Conservation (phyloP, 108 stramenopile genomes). For the Cylindrotheca fusiformis region DNA sequence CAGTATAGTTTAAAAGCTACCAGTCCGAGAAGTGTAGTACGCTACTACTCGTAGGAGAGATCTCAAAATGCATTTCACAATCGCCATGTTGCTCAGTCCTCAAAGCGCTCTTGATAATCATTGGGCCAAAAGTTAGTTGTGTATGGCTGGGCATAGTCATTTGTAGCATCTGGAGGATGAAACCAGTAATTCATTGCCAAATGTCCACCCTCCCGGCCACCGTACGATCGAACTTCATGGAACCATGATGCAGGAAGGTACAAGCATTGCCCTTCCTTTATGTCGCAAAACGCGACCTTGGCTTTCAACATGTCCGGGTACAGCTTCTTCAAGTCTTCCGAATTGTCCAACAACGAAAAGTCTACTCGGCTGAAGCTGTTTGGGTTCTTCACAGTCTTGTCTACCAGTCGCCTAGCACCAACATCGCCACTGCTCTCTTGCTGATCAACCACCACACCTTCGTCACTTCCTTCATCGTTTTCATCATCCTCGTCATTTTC, state of each 20-base stretch:
- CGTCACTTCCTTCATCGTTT: slow-evolving; percentile 7
- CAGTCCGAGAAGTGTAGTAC: too few relatives aligned
- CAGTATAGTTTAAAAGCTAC: too few relatives aligned
- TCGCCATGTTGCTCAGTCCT: too few relatives aligned
- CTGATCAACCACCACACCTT: not conserved
- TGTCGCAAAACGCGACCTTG: slow-evolving; percentile 38
- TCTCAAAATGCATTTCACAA: too few relatives aligned
- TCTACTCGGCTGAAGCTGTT: slow-evolving; percentile 25
- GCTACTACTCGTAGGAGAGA: too few relatives aligned
- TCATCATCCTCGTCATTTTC: slow-evolving; percentile 7
- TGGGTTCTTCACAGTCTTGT: slow-evolving; percentile 19
- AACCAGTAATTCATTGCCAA: slow-evolving; percentile 96
- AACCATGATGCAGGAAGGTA: slow-evolving; percentile 98
- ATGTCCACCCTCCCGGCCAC: slow-evolving; percentile 34
- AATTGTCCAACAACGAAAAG: slow-evolving; percentile 2
- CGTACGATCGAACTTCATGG: slow-evolving; percentile 87
- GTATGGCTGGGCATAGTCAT: not conserved
- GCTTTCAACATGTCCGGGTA: slow-evolving; percentile 22
- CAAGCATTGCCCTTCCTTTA: slow-evolving; percentile 81
- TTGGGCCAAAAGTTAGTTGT: not conserved
- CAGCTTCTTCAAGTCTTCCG: not conserved
- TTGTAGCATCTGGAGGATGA: slow-evolving; percentile 83
- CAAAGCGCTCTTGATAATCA: not conserved
- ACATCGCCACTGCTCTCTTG: not conserved
- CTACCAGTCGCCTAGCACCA: not conserved